Evolutionary conservation across 257 asterid genomes (phyloP).

Genomic region (Phtheirospermum japonicum): DNA sequence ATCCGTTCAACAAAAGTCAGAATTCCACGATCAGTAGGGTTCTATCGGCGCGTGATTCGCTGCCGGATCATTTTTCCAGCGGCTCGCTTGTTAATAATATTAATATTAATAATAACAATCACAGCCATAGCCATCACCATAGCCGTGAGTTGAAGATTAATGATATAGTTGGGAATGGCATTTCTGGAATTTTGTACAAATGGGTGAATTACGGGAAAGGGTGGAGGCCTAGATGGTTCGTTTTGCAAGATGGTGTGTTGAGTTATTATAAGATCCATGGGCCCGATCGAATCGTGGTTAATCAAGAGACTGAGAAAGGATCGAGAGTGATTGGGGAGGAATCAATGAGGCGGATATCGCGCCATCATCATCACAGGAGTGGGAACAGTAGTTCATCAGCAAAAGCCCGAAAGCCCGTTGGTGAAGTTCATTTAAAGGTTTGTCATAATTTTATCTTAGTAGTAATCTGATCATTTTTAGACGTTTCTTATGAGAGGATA

Average conservation of each 20-base stretch:
- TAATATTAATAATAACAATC: constrained; percentile 17
- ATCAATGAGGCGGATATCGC: constrained; percentile 53
- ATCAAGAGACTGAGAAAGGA: constrained; percentile 67
- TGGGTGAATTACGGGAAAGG: constrained; percentile 99
- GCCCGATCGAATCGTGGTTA: constrained; percentile 67
- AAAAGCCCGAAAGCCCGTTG: constrained; percentile 60
- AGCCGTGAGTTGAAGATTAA: constrained; percentile 64
- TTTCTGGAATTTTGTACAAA: constrained; percentile 74
- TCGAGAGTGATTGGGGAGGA: constrained; percentile 83
- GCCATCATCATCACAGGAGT: constrained; percentile 40
- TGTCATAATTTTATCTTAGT: not conserved
- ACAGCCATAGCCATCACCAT: constrained; percentile 34
- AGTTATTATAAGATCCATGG: constrained; percentile 95
- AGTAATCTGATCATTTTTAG: not conserved
- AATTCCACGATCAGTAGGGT: constrained; percentile 36
- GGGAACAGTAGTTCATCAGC: constrained; percentile 32
- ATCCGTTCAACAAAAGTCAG: constrained; percentile 26
- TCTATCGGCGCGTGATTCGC: constrained; percentile 35
- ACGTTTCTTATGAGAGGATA: not conserved
- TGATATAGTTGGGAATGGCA: constrained; percentile 83
- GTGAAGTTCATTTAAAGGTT: constrained; percentile 98
- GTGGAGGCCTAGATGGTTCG: constrained; percentile 98
- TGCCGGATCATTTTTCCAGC: constrained; percentile 21
- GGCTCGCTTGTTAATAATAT: constrained; percentile 7
- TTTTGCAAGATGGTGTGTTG: constrained; percentile 93